Percentiles rank a stretch among this genome's conserved stretches.
phyloP scores from a whole-genome alignment of 2,329 filamentous ascomycete genomes.

The Apiospora marii region DNA sequence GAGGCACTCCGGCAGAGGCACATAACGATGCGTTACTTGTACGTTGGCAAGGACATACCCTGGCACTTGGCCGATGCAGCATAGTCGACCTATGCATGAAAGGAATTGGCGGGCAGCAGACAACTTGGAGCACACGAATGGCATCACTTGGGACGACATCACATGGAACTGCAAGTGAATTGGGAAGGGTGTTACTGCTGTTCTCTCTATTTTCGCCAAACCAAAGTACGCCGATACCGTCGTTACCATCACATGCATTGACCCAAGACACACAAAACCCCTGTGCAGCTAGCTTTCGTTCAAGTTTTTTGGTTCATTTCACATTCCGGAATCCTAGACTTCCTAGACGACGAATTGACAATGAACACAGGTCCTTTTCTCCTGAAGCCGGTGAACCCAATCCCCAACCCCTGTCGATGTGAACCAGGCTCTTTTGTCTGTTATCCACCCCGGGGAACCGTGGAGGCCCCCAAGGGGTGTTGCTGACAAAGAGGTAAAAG shows the following conservation, averaged over 20 bases:
- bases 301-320: conserved; percentile 43
- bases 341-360: conserved; percentile 44
- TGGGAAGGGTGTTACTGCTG: conserved; percentile 14
- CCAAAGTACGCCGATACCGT: conserved; percentile 21
- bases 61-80: no score
- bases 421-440: conserved; percentile 27
- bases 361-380: conserved; percentile 45
- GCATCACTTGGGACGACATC: conserved; percentile 9
- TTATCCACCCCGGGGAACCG: conserved; percentile 32
- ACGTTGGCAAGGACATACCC: no score
- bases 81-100: not conserved
- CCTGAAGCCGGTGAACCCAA: conserved; percentile 27
- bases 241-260: conserved; percentile 21
- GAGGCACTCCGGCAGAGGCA: no score
- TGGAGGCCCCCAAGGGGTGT: conserved; percentile 32
- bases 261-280: conserved; percentile 21
- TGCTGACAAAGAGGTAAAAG: conserved; percentile 41
- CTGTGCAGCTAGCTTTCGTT: conserved; percentile 21
- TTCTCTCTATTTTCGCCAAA: conserved; percentile 22
- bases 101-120: not conserved
- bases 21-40: no score
- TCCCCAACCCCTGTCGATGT: conserved; percentile 28
- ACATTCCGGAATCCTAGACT: conserved; percentile 44
- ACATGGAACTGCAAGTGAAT: conserved; percentile 1
- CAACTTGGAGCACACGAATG: not conserved